Conservation (phyloP, 2,329 filamentous ascomycete species). For the Aspergillus calidoustus region DNA sequence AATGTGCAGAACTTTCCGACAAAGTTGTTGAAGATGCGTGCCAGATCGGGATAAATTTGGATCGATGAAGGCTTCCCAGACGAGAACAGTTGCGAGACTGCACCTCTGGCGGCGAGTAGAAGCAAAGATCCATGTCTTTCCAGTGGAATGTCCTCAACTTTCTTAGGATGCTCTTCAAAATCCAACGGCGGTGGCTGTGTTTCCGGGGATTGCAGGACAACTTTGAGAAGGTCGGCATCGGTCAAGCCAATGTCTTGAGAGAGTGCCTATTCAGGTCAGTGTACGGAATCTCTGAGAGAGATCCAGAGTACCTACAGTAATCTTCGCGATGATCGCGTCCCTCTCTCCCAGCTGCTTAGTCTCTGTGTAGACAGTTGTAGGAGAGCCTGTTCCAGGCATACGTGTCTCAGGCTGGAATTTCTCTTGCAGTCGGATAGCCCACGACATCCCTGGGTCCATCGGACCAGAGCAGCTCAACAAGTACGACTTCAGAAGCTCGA, state of each 20-base stretch:
- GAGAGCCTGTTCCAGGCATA: conserved; percentile 55
- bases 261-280: conserved; percentile 46
- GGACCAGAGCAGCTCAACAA: conserved; percentile 48
- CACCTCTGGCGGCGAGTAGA: conserved; percentile 57
- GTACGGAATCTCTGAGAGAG: background rate
- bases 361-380: conserved; percentile 56
- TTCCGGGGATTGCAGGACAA: conserved; percentile 46
- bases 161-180: conserved; percentile 60
- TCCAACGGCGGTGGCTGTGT: conserved; percentile 50
- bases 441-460: conserved; percentile 47
- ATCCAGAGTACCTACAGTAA: conserved; percentile 48
- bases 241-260: conserved; percentile 59
- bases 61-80: conserved; percentile 46
- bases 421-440: conserved; percentile 59
- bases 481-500: conserved; percentile 66
- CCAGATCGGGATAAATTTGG: conserved; percentile 59
- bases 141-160: conserved; percentile 58
- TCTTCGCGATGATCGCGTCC: conserved; percentile 61
- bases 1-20: conserved; percentile 49
- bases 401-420: conserved; percentile 58
- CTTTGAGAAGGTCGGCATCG: conserved; percentile 52
- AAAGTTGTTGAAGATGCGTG: conserved; percentile 57
- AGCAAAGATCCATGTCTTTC: conserved; percentile 61
- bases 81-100: conserved; percentile 55
- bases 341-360: conserved; percentile 56